A percentile compares a stretch with the other conserved stretches of the same genome.
Conservation (phyloP, 2,329 filamentous ascomycete species). For the Ophiostoma piceae region DNA sequence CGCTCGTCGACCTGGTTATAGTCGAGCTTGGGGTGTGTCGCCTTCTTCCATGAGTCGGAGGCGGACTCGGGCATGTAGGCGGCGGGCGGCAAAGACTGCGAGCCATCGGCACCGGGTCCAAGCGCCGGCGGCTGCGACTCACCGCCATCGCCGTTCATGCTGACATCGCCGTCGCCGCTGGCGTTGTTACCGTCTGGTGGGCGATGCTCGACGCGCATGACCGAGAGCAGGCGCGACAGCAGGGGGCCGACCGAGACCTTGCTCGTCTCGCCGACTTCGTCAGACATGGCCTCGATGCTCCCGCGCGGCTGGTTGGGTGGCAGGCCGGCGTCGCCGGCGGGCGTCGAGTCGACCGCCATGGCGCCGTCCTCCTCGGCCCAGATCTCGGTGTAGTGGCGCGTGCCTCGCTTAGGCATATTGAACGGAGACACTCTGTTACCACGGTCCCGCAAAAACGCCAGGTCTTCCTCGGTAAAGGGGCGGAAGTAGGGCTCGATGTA, state of each 20-base stretch:
- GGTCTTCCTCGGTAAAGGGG: constrained; percentile 84
- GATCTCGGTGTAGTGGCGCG: constrained; percentile 78
- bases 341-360: constrained; percentile 64
- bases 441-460: constrained; percentile 85
- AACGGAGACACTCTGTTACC: constrained; percentile 82
- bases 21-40: constrained; percentile 69
- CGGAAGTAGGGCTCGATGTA: constrained; percentile 91
- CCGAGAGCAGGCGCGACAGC: constrained; percentile 72
- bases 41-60: constrained; percentile 72
- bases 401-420: constrained; percentile 76
- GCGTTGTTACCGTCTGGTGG: constrained; percentile 42
- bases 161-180: constrained; percentile 49
- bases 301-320: constrained; percentile 79
- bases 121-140: neutral
- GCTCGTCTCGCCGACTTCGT: constrained; percentile 81
- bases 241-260: constrained; percentile 83
- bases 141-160: constrained; percentile 50
- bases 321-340: constrained; percentile 56
- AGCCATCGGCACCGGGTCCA: neutral
- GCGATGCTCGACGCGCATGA: constrained; percentile 71
- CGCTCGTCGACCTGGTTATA: constrained; percentile 85
- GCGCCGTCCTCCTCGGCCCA: constrained; percentile 92
- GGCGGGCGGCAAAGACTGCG: constrained; percentile 57
- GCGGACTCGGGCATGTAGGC: constrained; percentile 74
- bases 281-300: constrained; percentile 77